Conservation (phyloP, 2,329 filamentous ascomycete species). For the Plectosphaerella plurivora region DNA sequence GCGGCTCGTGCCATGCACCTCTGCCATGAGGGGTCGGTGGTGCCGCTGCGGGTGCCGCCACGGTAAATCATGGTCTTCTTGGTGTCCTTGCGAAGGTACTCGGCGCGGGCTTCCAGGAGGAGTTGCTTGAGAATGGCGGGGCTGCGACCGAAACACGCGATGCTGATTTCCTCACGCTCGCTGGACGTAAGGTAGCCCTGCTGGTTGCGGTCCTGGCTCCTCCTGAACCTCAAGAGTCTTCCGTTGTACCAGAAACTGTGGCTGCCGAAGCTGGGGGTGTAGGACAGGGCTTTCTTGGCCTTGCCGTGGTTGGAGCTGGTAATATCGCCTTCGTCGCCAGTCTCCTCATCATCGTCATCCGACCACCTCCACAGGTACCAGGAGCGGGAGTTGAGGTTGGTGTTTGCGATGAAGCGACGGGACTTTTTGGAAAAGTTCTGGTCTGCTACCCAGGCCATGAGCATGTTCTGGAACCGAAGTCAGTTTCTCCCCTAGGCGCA, state of each 20-base stretch:
- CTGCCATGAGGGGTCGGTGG: conserved; percentile 49
- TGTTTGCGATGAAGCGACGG: conserved; percentile 61
- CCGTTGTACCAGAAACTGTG: conserved; percentile 67
- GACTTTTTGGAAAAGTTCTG: conserved; percentile 58
- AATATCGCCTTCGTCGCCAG: conserved; percentile 29
- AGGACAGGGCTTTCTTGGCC: conserved; percentile 46
- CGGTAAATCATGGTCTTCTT: conserved; percentile 63
- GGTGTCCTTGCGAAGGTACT: conserved; percentile 54
- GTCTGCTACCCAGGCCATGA: conserved; percentile 65
- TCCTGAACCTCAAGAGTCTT: conserved; percentile 52
- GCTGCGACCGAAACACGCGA: conserved; percentile 59
- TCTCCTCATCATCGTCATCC: conserved; percentile 41
- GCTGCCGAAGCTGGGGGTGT: conserved; percentile 63
- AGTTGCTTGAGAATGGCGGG: conserved; percentile 58
- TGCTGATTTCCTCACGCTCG: conserved; percentile 53
- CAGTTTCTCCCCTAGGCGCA: not conserved
- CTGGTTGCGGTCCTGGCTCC: conserved; percentile 42
- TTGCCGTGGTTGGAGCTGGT: conserved; percentile 9
- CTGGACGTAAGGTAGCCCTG: conserved; percentile 33
- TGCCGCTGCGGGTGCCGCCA: conserved; percentile 38
- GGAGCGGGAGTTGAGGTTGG: conserved; percentile 49
- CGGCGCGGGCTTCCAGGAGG: conserved; percentile 51
- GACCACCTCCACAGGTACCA: conserved; percentile 42
- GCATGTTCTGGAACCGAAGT: conserved; percentile 43
- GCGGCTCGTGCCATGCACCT: conserved; percentile 57